These are phyloP conservation scores for Sapria himalayana DNA, from an alignment of 345 rosid species.

Conservation along the genomic window DNA sequence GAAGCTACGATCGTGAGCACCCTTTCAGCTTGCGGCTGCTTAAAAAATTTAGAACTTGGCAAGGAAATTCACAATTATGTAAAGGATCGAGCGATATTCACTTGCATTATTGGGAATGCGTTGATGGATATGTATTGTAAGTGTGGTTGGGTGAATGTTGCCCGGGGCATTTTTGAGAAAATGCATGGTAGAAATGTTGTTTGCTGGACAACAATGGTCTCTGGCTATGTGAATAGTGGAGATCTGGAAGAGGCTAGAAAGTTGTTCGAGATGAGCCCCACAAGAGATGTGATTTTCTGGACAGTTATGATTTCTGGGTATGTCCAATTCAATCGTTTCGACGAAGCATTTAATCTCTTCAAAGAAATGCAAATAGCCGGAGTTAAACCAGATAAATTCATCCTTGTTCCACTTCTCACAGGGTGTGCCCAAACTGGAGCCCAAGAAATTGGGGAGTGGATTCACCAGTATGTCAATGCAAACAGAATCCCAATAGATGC, in stretches of 20 bases:
- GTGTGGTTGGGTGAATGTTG: constrained; percentile 36
- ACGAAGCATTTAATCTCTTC: constrained; percentile 35
- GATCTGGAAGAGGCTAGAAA: constrained; percentile 33
- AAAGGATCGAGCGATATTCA: constrained; percentile 17
- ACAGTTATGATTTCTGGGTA: constrained; percentile 82
- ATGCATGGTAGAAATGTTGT: constrained; percentile 37
- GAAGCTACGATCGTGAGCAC: constrained; percentile 49
- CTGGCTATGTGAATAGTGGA: constrained; percentile 37
- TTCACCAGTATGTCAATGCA: constrained; percentile 39
- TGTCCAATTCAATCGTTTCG: constrained; percentile 42
- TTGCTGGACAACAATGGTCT: constrained; percentile 59
- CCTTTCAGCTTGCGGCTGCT: constrained; percentile 41
- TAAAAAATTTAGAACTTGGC: constrained; percentile 33
- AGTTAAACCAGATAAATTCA: constrained; percentile 37
- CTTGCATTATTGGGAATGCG: constrained; percentile 35
- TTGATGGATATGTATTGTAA: constrained; percentile 53
- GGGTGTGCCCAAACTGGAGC: constrained; percentile 66
- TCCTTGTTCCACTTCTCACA: constrained; percentile 49
- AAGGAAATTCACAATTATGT: constrained; percentile 26
- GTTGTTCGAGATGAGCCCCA: constrained; percentile 51
- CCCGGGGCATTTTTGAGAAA: constrained; percentile 22
- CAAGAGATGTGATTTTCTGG: constrained; percentile 52
- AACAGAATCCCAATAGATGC: constrained; percentile 26
- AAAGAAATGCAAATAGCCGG: constrained; percentile 30
- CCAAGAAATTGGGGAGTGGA: constrained; percentile 64